Percentiles rank a stretch among this genome's conserved stretches.
Evolutionary conservation across 2,329 filamentous ascomycete species (phyloP).

Genomic region (Alternaria hordeiaustralica): DNA sequence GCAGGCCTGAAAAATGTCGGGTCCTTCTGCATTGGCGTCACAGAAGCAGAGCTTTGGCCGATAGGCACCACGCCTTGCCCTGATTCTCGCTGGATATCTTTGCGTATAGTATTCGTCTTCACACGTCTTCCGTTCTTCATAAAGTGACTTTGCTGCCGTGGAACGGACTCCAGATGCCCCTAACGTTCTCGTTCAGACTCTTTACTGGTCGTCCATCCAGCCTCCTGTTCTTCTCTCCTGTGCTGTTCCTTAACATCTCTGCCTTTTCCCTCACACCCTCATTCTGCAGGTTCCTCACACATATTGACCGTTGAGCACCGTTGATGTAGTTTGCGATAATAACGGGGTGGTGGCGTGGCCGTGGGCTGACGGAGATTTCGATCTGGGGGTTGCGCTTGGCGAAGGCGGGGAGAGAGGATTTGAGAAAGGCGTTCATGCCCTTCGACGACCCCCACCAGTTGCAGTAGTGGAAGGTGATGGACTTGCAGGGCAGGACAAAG

Average conservation of each 20-base stretch:
- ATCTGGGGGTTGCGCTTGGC: constrained; percentile 82
- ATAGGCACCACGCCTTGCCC: not conserved
- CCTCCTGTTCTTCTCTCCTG: constrained; percentile 73
- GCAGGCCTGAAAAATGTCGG: not conserved
- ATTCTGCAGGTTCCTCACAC: constrained; percentile 83
- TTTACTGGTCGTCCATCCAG: constrained; percentile 63
- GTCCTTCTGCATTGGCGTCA: not conserved
- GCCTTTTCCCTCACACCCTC: constrained; percentile 83
- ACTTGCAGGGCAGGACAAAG: constrained; percentile 97
- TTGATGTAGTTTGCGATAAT: constrained; percentile 93
- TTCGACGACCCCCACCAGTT: constrained; percentile 92
- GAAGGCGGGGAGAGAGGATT: constrained; percentile 76
- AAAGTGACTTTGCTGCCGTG: constrained; percentile 59
- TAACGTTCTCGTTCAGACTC: constrained; percentile 68
- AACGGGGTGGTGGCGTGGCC: constrained; percentile 87
- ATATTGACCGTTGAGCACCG: constrained; percentile 82
- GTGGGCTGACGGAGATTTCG: constrained; percentile 89
- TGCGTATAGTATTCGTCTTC: not conserved
- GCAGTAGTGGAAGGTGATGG: constrained; percentile 95
- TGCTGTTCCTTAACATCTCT: constrained; percentile 74
- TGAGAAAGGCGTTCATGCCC: constrained; percentile 93
- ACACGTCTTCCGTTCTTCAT: constrained; percentile 5
- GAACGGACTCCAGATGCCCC: constrained; percentile 70
- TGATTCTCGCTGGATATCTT: not conserved
- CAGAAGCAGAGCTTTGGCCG: not conserved